Percentiles rank a stretch among this genome's conserved stretches.
Evolutionary conservation across 768 basidiomycete genomes (phyloP).

Genomic region (Xerocomellus intermedius): DNA sequence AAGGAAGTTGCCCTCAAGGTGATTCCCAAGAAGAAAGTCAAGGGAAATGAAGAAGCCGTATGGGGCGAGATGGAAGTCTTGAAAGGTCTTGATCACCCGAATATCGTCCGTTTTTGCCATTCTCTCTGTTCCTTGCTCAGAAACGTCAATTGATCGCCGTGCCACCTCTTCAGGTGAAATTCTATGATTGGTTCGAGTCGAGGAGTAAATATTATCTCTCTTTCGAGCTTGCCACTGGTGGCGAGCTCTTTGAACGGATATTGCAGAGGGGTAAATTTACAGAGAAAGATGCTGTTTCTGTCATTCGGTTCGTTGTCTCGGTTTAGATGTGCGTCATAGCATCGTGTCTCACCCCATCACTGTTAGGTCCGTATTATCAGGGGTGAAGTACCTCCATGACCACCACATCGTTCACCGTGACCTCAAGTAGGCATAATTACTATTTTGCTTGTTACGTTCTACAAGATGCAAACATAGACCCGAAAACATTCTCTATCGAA

Average conservation of each 20-base stretch:
- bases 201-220: conserved; percentile 93
- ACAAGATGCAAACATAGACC: conserved; percentile 49
- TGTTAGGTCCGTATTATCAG: conserved; percentile 73
- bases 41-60: conserved; percentile 83
- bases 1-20: conserved; percentile 87
- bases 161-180: conserved; percentile 67
- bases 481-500: conserved; percentile 93
- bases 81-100: conserved; percentile 84
- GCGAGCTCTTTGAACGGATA: conserved; percentile 92
- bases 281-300: conserved; percentile 82
- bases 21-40: conserved; percentile 94
- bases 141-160: not conserved
- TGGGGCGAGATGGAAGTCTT: conserved; percentile 95
- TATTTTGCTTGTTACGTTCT: not conserved
- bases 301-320: conserved; percentile 55
- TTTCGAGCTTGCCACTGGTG: conserved; percentile 91
- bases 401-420: conserved; percentile 96
- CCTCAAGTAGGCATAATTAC: conserved; percentile 62
- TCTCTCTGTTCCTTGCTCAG: not conserved
- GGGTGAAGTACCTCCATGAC: conserved; percentile 85
- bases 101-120: conserved; percentile 60
- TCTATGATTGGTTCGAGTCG: conserved; percentile 96
- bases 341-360: not conserved
- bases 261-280: conserved; percentile 86
- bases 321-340: not conserved